These are phyloP conservation scores for Aspergillus brunneoviolaceus DNA, from an alignment of 2,329 filamentous ascomycete genomes.

Conservation along the genomic window DNA sequence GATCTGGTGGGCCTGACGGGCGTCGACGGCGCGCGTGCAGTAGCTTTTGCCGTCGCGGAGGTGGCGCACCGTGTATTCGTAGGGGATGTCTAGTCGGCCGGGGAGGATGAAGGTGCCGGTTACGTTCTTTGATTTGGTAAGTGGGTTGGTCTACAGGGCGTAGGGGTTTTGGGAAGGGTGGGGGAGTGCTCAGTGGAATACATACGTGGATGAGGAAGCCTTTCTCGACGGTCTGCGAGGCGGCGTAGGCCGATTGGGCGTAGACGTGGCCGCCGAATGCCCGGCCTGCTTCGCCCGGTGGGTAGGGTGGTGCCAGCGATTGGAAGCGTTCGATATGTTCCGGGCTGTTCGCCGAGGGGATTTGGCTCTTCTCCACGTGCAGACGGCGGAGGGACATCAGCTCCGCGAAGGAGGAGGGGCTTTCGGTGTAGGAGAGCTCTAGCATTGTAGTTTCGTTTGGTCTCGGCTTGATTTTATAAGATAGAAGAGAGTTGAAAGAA, in stretches of 20 bases:
- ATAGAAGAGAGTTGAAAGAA: too few relatives aligned
- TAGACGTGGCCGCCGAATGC: slow-evolving; percentile 59
- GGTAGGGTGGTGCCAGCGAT: slow-evolving; percentile 36
- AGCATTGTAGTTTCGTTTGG: not conserved
- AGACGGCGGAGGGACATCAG: slow-evolving; percentile 35
- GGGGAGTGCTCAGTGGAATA: not conserved
- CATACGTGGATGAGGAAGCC: slow-evolving; percentile 55
- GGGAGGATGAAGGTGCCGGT: slow-evolving; percentile 54
- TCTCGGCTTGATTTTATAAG: too few relatives aligned
- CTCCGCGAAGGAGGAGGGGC: slow-evolving; percentile 26
- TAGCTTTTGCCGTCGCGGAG: slow-evolving; percentile 55
- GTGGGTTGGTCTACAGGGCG: not conserved
- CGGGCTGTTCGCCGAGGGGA: slow-evolving; percentile 1
- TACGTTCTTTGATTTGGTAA: slow-evolving; percentile 42
- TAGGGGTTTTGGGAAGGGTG: not conserved
- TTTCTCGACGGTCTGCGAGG: slow-evolving; percentile 52
- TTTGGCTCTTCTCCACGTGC: not conserved
- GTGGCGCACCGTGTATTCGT: slow-evolving; percentile 52
- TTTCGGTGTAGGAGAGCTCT: not conserved
- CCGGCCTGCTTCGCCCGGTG: slow-evolving; percentile 43
- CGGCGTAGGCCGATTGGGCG: slow-evolving; percentile 58
- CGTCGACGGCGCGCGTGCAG: slow-evolving; percentile 53
- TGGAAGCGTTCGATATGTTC: slow-evolving; percentile 34
- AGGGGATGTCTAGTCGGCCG: slow-evolving; percentile 50
- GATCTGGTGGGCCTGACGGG: slow-evolving; percentile 49